Percentiles rank a stretch among this genome's conserved stretches.
Evolutionary conservation across 2,329 filamentous ascomycete genomes (phyloP).

Genomic region (Anthostomella pinea): DNA sequence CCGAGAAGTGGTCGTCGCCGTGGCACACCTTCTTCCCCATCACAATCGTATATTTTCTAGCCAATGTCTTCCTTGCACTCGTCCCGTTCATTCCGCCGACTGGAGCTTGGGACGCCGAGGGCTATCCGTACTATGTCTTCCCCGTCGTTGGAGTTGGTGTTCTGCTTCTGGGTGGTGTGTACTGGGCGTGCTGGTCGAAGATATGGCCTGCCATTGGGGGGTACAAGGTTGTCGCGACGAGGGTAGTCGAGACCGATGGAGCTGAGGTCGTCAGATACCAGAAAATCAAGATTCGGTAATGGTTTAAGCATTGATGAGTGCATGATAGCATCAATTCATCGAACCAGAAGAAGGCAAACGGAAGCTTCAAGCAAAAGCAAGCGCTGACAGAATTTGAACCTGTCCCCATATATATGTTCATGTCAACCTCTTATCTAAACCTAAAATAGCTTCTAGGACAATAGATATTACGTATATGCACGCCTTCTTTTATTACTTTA

Average conservation of each 20-base stretch:
- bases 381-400: no score
- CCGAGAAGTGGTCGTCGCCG: constrained; percentile 51
- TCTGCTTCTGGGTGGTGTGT: constrained; percentile 47
- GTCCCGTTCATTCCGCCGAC: constrained; percentile 55
- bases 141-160: constrained; percentile 53
- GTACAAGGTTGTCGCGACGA: constrained; percentile 46
- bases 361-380: no score
- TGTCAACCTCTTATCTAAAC: no score
- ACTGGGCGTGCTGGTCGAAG: constrained; percentile 53
- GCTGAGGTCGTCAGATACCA: constrained; percentile 29
- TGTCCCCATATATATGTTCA: no score
- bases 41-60: constrained; percentile 45
- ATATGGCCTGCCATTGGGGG: constrained; percentile 47
- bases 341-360: no score
- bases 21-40: constrained; percentile 51
- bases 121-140: constrained; percentile 56
- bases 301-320: background rate
- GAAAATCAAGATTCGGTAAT: constrained; percentile 26
- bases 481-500: background rate
- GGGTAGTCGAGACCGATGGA: constrained; percentile 37
- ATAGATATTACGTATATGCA: no score
- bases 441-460: no score
- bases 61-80: constrained; percentile 50
- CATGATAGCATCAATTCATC: constrained; percentile 4
- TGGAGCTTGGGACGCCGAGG: constrained; percentile 43